Evolutionary conservation across 208 protist genomes (phyloP).

Genomic region (Trypanosoma vivax): DNA sequence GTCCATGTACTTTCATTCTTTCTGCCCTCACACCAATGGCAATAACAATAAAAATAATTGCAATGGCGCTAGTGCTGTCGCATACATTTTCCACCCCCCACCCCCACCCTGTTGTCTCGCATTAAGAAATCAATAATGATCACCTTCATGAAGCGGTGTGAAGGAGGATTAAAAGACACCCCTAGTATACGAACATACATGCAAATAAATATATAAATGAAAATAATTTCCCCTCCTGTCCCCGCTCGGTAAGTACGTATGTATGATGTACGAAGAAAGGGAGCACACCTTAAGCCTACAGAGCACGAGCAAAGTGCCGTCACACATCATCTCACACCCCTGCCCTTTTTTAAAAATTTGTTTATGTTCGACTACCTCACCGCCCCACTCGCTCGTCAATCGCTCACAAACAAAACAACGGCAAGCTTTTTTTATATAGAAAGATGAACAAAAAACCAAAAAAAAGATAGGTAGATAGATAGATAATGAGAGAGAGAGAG

Average conservation of each 20-base stretch:
- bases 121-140: not conserved
- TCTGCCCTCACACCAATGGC: too few species aligned
- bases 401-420: not conserved
- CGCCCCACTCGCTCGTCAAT: too few species aligned
- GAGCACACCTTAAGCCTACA: too few species aligned
- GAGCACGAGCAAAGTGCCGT: too few species aligned
- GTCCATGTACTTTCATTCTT: too few species aligned
- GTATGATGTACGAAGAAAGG: not conserved
- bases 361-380: too few species aligned
- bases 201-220: slow-evolving; percentile 4
- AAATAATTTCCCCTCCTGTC: not conserved
- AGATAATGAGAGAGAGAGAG: not conserved
- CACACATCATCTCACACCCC: too few species aligned
- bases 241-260: not conserved
- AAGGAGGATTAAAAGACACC: not conserved
- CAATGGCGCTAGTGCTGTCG: too few species aligned
- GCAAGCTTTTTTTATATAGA: not conserved
- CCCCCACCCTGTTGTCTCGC: too few species aligned
- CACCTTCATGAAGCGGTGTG: not conserved
- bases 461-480: not conserved
- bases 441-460: not conserved
- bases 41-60: too few species aligned
- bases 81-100: too few species aligned
- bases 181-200: not conserved
- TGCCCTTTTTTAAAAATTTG: too few species aligned